Evolutionary conservation across 176 grass and related monocot genomes (phyloP).

Genomic region (Ananas comosus): DNA sequence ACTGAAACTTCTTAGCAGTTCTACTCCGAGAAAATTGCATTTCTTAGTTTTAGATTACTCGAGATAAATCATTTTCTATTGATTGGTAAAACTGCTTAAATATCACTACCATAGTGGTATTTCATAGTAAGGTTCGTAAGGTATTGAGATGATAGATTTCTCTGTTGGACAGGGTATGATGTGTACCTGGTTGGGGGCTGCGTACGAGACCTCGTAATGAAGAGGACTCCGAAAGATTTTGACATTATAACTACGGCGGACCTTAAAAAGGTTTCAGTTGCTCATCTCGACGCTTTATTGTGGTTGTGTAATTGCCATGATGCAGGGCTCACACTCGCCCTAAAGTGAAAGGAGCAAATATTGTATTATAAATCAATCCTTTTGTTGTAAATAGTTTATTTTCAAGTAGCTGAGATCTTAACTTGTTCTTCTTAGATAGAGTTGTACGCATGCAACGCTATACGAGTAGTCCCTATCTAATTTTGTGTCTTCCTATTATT

Average conservation of each 20-base stretch:
- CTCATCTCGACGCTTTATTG: background rate
- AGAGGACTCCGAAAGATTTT: constrained; percentile 90
- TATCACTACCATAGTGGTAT: no score
- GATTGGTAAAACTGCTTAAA: no score
- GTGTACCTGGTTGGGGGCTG: constrained; percentile 89
- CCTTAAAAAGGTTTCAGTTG: constrained; percentile 57
- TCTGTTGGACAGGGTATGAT: constrained; percentile 59
- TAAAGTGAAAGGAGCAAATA: no score
- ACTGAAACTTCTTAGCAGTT: no score
- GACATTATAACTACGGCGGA: constrained; percentile 88
- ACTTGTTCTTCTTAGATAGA: no score
- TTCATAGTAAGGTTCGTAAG: background rate
- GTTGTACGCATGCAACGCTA: background rate
- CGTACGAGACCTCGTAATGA: constrained; percentile 93
- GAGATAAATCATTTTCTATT: no score
- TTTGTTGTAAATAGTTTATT: no score
- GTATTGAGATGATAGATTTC: background rate
- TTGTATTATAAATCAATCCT: no score
- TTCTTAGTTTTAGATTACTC: no score
- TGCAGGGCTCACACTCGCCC: no score
- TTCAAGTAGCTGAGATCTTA: no score
- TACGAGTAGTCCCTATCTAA: background rate
- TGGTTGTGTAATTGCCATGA: background rate
- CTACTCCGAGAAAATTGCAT: no score
- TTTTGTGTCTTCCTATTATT: background rate